phyloP scores from a whole-genome alignment of 2,329 filamentous ascomycete species.

The Macrophomina pseudophaseolina region DNA sequence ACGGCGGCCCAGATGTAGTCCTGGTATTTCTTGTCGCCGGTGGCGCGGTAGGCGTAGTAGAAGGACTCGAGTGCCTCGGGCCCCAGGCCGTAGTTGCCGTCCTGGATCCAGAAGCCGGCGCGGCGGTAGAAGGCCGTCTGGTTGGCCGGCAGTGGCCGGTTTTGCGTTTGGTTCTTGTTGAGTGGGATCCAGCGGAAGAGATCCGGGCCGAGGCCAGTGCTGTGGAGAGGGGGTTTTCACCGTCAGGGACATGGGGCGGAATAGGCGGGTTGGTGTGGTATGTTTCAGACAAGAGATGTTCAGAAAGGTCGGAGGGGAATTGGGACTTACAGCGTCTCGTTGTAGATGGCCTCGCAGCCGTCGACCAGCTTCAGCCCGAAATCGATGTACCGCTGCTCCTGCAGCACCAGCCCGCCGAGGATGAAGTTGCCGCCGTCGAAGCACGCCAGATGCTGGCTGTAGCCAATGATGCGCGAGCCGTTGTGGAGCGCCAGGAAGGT shows the following conservation, averaged over 20 bases:
- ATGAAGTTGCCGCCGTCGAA: slow-evolving; percentile 88
- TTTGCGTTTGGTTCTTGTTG: slow-evolving; percentile 15
- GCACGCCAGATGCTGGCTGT: slow-evolving; percentile 67
- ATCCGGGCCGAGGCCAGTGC: slow-evolving; percentile 71
- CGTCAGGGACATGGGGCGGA: no score
- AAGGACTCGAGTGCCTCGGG: slow-evolving; percentile 83
- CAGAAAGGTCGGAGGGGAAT: neutral
- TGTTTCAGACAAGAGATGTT: neutral
- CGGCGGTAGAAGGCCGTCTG: slow-evolving; percentile 63
- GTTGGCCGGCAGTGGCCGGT: slow-evolving; percentile 18
- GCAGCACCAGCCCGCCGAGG: slow-evolving; percentile 74
- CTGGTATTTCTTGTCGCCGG: slow-evolving; percentile 75
- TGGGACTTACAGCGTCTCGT: slow-evolving; percentile 50
- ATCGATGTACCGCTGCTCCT: slow-evolving; percentile 68
- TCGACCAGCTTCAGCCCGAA: slow-evolving; percentile 75
- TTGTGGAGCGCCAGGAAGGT: slow-evolving; percentile 71
- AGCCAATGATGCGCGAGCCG: slow-evolving; percentile 46
- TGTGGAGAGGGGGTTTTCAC: neutral
- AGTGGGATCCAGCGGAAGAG: slow-evolving; percentile 47
- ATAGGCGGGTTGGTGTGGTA: no score
- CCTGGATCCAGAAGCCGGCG: slow-evolving; percentile 74
- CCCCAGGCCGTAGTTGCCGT: slow-evolving; percentile 68
- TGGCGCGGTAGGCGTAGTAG: slow-evolving; percentile 86
- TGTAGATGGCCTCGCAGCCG: slow-evolving; percentile 77
- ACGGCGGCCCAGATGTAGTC: slow-evolving; percentile 86